phyloP scores from a whole-genome alignment of 768 basidiomycete species.

The Nidularia sp. region DNA sequence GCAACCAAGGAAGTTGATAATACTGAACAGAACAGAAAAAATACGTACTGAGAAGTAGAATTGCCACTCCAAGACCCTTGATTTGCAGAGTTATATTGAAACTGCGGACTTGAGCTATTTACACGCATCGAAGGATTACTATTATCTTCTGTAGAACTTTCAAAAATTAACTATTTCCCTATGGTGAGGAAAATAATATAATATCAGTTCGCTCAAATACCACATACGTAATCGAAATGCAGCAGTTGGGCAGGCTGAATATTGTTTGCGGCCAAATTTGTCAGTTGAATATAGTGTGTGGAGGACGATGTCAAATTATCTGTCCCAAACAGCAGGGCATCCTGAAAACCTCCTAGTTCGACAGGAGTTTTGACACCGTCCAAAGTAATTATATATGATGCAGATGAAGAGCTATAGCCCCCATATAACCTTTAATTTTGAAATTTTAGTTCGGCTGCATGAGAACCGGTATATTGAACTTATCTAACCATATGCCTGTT shows the following conservation, averaged over 20 bases:
- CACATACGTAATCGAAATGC: not conserved
- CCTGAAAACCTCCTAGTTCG: not conserved
- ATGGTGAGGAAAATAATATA: not conserved
- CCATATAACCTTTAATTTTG: not conserved
- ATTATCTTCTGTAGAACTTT: not conserved
- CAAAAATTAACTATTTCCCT: not conserved
- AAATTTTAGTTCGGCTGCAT: not conserved
- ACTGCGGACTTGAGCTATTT: not conserved
- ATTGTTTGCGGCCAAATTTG: not conserved
- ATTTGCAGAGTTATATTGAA: not conserved
- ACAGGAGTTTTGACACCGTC: no score
- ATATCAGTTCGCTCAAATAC: not conserved
- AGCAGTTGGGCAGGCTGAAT: not conserved
- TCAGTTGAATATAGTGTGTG: not conserved
- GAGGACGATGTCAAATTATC: not conserved
- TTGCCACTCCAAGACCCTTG: not conserved
- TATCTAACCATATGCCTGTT: not conserved
- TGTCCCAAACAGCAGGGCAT: not conserved
- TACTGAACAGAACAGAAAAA: no score
- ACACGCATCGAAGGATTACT: not conserved
- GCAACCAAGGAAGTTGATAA: no score
- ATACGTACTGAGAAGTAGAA: not conserved
- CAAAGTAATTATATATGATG: no score
- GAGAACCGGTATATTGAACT: not conserved
- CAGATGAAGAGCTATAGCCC: not conserved